Conservation (phyloP, 2,329 filamentous ascomycete genomes). For the Diaporthe ilicicola region DNA sequence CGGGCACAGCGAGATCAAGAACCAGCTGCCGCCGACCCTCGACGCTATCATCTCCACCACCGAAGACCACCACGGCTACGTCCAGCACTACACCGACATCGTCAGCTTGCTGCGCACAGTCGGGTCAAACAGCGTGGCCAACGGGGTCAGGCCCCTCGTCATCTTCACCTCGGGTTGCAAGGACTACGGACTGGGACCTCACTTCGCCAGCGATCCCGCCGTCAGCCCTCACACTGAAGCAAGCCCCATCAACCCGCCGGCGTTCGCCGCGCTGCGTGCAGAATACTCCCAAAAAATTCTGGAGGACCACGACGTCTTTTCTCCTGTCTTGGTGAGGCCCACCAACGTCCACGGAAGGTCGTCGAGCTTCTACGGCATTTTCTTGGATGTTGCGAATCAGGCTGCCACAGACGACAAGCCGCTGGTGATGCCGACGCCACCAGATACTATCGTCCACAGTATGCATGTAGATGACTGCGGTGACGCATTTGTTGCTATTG, state of each 20-base stretch:
- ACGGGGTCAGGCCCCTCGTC: conserved; percentile 50
- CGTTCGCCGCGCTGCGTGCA: conserved; percentile 43
- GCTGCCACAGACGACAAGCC: conserved; percentile 31
- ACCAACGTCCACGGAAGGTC: conserved; percentile 57
- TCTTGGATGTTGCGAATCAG: conserved; percentile 46
- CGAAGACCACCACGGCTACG: conserved; percentile 50
- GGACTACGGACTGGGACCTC: conserved; percentile 52
- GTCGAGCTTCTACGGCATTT: conserved; percentile 53
- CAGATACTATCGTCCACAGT: conserved; percentile 53
- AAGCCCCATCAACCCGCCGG: conserved; percentile 46
- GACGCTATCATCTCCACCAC: conserved; percentile 54
- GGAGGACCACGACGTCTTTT: conserved; percentile 49
- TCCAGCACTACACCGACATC: conserved; percentile 48
- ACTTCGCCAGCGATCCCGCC: conserved; percentile 44
- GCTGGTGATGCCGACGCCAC: conserved; percentile 45
- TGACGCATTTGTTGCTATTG: conserved; percentile 56
- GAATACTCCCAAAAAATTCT: conserved; percentile 46
- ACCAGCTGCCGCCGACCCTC: conserved; percentile 42
- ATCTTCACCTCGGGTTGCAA: conserved; percentile 59
- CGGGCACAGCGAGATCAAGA: conserved; percentile 41
- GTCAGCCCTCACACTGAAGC: conserved; percentile 53
- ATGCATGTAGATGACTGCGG: conserved; percentile 60
- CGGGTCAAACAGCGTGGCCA: conserved; percentile 42
- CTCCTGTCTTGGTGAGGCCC: conserved; percentile 53
- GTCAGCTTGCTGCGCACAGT: conserved; percentile 46